These are phyloP conservation scores for Porpolomopsis calyptriformis DNA, from an alignment of 768 basidiomycete genomes.

Conservation along the genomic window DNA sequence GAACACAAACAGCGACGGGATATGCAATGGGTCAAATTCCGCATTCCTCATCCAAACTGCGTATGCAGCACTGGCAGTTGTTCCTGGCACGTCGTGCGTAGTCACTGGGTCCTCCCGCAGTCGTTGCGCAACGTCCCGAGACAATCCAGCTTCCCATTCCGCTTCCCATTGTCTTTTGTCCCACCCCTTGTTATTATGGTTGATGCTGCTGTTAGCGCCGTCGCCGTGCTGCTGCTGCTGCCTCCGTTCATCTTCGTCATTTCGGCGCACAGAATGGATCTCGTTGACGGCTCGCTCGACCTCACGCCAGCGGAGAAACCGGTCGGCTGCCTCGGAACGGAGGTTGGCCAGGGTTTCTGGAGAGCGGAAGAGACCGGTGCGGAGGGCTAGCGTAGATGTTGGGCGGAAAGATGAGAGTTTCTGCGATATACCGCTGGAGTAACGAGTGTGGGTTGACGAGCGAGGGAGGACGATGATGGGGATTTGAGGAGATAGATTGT, in stretches of 20 bases:
- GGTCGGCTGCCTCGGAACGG: constrained; percentile 54
- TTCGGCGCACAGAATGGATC: constrained; percentile 25
- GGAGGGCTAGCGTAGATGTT: constrained; percentile 37
- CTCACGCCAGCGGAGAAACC: constrained; percentile 65
- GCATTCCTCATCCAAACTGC: background rate
- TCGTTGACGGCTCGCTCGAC: constrained; percentile 46
- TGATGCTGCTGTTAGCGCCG: background rate
- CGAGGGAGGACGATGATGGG: constrained; percentile 47
- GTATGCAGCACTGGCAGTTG: background rate
- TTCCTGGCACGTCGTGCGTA: constrained; percentile 5
- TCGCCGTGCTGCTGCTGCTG: background rate
- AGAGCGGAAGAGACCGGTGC: constrained; percentile 51
- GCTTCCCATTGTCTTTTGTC: constrained; percentile 57
- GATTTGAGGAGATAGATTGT: constrained; percentile 39
- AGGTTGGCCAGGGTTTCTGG: constrained; percentile 49
- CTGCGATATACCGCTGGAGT: constrained; percentile 6
- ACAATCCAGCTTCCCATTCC: constrained; percentile 55
- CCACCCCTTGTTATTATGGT: constrained; percentile 29
- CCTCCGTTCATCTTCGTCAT: too few relatives aligned
- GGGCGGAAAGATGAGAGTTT: constrained; percentile 53
- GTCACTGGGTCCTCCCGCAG: constrained; percentile 31
- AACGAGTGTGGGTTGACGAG: constrained; percentile 22
- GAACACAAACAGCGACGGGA: constrained; percentile 52
- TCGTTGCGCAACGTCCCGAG: constrained; percentile 47
- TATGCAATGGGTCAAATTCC: constrained; percentile 52